Conservation (phyloP, 2,329 filamentous ascomycete genomes). For the Drechslera avenae region DNA sequence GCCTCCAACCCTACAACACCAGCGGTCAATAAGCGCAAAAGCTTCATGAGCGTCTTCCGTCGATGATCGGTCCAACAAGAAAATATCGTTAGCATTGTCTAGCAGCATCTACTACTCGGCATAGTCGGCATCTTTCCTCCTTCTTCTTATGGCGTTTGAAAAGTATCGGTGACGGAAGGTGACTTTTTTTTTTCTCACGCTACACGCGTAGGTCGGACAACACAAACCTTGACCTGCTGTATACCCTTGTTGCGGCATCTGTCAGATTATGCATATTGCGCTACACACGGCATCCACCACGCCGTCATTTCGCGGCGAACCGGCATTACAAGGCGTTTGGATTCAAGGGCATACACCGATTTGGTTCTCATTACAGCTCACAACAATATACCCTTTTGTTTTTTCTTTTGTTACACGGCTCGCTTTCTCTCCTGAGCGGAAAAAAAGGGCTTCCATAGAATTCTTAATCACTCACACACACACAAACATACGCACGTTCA, state of each 20-base stretch:
- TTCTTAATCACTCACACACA: slow-evolving; percentile 2
- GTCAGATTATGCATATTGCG: too few relatives aligned
- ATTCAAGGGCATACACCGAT: too few relatives aligned
- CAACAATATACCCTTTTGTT: slow-evolving; percentile 14
- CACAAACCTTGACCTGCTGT: too few relatives aligned
- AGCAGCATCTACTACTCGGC: neutral
- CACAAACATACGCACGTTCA: neutral
- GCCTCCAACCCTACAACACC: slow-evolving; percentile 35
- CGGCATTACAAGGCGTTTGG: slow-evolving; percentile 8
- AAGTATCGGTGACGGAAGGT: too few relatives aligned
- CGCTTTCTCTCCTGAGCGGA: too few relatives aligned
- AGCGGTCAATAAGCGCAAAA: slow-evolving; percentile 55
- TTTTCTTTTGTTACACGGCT: slow-evolving; percentile 7
- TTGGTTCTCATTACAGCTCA: neutral
- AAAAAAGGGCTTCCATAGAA: slow-evolving; percentile 1
- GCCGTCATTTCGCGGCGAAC: neutral
- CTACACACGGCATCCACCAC: neutral
- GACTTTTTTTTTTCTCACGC: too few relatives aligned
- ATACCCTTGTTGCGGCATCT: too few relatives aligned
- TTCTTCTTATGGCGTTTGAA: too few relatives aligned
- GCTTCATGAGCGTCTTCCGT: slow-evolving; percentile 53
- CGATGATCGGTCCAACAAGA: slow-evolving; percentile 17
- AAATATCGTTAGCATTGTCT: neutral
- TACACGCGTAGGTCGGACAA: too few relatives aligned
- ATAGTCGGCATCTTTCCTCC: neutral